A percentile compares a stretch with the other conserved stretches of the same genome.
Evolutionary conservation across 2,329 filamentous ascomycete genomes (phyloP).

Genomic region (Trichoderma endophyticum): DNA sequence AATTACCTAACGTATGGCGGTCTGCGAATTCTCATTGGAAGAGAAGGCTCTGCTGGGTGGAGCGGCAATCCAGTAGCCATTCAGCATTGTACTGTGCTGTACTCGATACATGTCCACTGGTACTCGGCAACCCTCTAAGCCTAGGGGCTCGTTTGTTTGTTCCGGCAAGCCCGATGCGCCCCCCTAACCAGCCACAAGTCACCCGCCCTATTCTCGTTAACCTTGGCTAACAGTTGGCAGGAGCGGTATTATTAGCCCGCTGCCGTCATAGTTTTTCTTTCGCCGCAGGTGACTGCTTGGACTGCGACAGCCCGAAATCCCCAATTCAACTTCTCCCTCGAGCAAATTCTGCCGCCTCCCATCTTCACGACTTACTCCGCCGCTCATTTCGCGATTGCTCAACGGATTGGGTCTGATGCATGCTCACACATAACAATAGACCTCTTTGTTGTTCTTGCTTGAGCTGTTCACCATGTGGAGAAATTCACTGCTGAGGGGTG

Average conservation of each 20-base stretch:
- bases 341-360: conserved; percentile 2
- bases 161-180: not conserved
- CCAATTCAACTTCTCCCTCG: not conserved
- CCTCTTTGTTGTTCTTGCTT: conserved; percentile 21
- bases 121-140: not conserved
- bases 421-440: conserved; percentile 26
- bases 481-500: conserved; percentile 13
- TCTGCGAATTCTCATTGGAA: not conserved
- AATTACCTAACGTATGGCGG: not conserved
- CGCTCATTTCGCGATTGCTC: conserved; percentile 40
- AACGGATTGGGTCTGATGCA: conserved; percentile 28
- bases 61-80: not conserved
- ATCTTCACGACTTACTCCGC: conserved; percentile 45
- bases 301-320: not conserved
- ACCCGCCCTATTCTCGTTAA: not conserved
- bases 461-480: conserved; percentile 16
- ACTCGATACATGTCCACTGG: not conserved
- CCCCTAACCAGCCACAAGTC: not conserved
- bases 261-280: not conserved
- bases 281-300: not conserved
- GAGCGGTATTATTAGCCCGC: not conserved
- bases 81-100: not conserved
- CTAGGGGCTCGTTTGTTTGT: not conserved
- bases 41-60: not conserved
- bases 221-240: not conserved